phyloP scores from a whole-genome alignment of 1,284 basidiomycete genomes.

The Leccinum pachyderme region DNA sequence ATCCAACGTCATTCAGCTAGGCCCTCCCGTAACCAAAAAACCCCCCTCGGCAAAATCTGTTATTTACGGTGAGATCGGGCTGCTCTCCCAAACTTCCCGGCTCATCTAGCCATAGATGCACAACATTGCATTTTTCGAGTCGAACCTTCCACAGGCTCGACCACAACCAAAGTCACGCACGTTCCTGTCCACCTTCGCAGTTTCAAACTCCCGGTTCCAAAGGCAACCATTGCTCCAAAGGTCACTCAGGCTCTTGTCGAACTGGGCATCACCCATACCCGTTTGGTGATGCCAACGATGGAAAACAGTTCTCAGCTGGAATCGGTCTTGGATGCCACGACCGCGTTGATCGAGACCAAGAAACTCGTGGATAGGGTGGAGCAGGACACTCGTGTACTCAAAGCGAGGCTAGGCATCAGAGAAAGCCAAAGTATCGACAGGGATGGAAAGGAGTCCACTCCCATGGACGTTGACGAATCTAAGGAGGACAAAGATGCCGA shows the following conservation, averaged over 20 bases:
- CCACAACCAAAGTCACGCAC: conserved; percentile 73
- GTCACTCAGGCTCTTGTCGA: conserved; percentile 75
- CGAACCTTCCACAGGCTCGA: conserved; percentile 51
- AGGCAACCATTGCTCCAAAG: conserved; percentile 68
- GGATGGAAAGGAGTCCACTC: conserved; percentile 27
- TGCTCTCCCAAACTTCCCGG: neutral
- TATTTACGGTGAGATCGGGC: conserved; percentile 48
- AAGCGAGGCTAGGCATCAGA: conserved; percentile 62
- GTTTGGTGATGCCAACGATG: conserved; percentile 89
- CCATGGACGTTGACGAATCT: conserved; percentile 40
- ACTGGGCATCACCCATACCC: conserved; percentile 68
- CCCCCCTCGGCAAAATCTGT: conserved; percentile 50
- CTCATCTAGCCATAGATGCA: conserved; percentile 48
- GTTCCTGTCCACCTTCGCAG: conserved; percentile 78
- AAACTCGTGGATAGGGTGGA: conserved; percentile 83
- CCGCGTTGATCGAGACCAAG: conserved; percentile 81
- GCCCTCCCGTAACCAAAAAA: conserved; percentile 46
- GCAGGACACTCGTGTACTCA: conserved; percentile 74
- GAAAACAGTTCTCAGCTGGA: conserved; percentile 76
- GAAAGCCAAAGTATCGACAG: conserved; percentile 43
- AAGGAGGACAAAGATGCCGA: conserved; percentile 36
- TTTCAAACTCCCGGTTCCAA: conserved; percentile 77
- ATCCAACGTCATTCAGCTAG: conserved; percentile 42
- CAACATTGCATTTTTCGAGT: conserved; percentile 74
- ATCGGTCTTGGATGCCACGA: conserved; percentile 67